phyloP scores from a whole-genome alignment of 495 filamentous ascomycete genomes.

The Penicillium canariense region DNA sequence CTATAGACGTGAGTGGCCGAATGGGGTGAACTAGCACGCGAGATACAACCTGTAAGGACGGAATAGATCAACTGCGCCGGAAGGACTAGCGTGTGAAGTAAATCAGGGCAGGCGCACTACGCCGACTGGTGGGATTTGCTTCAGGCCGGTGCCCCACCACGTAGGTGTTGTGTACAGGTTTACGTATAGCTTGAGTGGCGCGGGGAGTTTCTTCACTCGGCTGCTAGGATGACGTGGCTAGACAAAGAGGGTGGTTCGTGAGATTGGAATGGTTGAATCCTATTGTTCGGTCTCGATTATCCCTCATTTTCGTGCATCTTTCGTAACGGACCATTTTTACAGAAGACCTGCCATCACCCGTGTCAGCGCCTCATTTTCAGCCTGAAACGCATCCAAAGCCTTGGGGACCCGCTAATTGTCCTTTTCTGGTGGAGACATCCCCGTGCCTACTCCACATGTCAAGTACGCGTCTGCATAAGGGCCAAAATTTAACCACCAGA shows the following conservation, averaged over 20 bases:
- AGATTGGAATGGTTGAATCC: too few relatives aligned
- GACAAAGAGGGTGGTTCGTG: neutral
- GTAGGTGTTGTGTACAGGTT: neutral
- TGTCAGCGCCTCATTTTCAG: slow-evolving; percentile 43
- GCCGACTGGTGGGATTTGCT: slow-evolving; percentile 22
- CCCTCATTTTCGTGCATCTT: too few relatives aligned
- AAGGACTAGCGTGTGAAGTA: neutral
- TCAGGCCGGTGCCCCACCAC: neutral
- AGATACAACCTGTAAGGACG: neutral
- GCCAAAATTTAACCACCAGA: slow-evolving; percentile 42
- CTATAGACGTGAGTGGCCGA: neutral
- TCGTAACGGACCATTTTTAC: too few relatives aligned
- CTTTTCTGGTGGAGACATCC: slow-evolving; percentile 10
- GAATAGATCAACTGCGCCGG: neutral
- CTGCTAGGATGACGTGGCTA: neutral
- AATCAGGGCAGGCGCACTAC: neutral
- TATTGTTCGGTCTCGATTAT: too few relatives aligned
- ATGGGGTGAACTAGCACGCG: neutral
- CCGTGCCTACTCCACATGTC: slow-evolving; percentile 12
- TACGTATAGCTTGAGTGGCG: neutral
- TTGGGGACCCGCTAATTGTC: slow-evolving; percentile 7
- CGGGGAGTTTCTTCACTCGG: slow-evolving; percentile 11
- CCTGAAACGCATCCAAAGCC: slow-evolving; percentile 34
- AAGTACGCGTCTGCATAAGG: slow-evolving; percentile 15
- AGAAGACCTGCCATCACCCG: slow-evolving; percentile 42